These are phyloP conservation scores for Phytophthora litchii DNA, from an alignment of 352 stramenopile species.

Conservation along the genomic window DNA sequence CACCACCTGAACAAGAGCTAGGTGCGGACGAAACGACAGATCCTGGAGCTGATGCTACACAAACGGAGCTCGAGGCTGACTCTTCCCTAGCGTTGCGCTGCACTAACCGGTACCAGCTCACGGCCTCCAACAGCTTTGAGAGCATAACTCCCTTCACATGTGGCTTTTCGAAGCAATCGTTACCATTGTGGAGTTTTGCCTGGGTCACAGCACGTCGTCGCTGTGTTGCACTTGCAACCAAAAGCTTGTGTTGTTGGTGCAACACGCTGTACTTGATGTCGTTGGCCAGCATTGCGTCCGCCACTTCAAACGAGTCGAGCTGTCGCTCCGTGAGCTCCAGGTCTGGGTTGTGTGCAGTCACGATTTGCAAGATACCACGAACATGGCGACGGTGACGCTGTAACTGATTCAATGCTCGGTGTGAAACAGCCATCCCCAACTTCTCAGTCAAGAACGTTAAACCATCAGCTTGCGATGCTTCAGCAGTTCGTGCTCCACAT, in stretches of 20 bases:
- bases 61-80: slow-evolving; percentile 57
- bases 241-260: slow-evolving; percentile 57
- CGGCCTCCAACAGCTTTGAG: slow-evolving; percentile 75
- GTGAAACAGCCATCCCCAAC: slow-evolving; percentile 59
- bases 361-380: slow-evolving; percentile 79
- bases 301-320: slow-evolving; percentile 79
- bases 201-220: slow-evolving; percentile 53
- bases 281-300: slow-evolving; percentile 70
- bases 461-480: slow-evolving; percentile 51
- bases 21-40: slow-evolving; percentile 34
- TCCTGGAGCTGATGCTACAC: slow-evolving; percentile 26
- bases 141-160: slow-evolving; percentile 70
- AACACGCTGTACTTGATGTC: slow-evolving; percentile 81
- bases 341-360: slow-evolving; percentile 80
- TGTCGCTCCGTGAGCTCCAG: slow-evolving; percentile 81
- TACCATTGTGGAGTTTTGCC: slow-evolving; percentile 67
- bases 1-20: slow-evolving; percentile 24
- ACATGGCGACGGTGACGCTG: slow-evolving; percentile 81
- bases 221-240: slow-evolving; percentile 50
- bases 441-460: slow-evolving; percentile 61
- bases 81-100: slow-evolving; percentile 79
- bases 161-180: slow-evolving; percentile 65
- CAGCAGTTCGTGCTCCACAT: slow-evolving; percentile 49
- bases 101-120: slow-evolving; percentile 87
- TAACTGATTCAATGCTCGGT: slow-evolving; percentile 79